Evolutionary conservation across 768 basidiomycete species (phyloP).

Genomic region (Austroboletus eburneus): DNA sequence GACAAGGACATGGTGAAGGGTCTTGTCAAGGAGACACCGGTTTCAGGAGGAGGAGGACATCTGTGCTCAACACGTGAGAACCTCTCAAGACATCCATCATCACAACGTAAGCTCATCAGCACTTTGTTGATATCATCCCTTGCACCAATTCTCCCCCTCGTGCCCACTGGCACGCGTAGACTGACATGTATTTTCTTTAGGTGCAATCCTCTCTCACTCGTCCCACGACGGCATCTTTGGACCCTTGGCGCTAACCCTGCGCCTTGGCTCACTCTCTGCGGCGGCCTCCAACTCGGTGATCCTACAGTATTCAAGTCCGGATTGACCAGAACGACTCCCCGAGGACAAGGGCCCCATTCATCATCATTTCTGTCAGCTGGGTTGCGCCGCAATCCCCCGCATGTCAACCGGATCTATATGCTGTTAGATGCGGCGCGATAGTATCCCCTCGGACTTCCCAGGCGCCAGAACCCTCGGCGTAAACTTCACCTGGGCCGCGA

Average conservation of each 20-base stretch:
- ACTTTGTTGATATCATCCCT: not conserved
- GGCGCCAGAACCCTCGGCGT: not conserved
- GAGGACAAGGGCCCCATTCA: not conserved
- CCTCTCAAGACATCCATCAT: not conserved
- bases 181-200: too few relatives aligned
- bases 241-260: too few relatives aligned
- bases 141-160: too few relatives aligned
- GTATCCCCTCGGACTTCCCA: slow-evolving; percentile 24
- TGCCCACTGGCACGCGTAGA: too few relatives aligned
- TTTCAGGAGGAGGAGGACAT: slow-evolving; percentile 9
- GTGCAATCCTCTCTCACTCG: not conserved
- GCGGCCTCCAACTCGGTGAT: too few relatives aligned
- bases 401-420: not conserved
- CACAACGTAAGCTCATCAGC: not conserved
- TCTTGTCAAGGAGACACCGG: slow-evolving; percentile 13
- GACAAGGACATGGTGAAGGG: slow-evolving; percentile 58
- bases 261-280: too few relatives aligned
- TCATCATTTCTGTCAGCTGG: not conserved
- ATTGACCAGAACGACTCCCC: not conserved
- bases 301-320: too few relatives aligned
- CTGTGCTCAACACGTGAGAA: slow-evolving; percentile 14
- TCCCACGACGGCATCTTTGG: too few relatives aligned
- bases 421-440: not conserved
- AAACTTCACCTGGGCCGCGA: not conserved
- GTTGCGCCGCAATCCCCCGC: not conserved